These are phyloP conservation scores for Diaporthe capsici DNA, from an alignment of 2,329 filamentous ascomycete genomes.

Conservation along the genomic window DNA sequence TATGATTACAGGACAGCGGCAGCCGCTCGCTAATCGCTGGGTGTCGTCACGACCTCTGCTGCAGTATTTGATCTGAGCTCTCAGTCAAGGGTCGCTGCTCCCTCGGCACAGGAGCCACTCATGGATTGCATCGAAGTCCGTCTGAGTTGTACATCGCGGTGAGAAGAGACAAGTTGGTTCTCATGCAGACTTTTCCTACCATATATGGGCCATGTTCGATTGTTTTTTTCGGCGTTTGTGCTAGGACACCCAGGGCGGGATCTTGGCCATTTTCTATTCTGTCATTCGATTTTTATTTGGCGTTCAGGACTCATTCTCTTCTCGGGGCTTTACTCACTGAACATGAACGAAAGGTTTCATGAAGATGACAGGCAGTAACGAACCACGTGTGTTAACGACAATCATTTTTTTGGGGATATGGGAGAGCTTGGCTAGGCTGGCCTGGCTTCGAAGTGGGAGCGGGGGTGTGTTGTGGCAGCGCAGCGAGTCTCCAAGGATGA, in stretches of 20 bases:
- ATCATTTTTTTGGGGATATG: conserved; percentile 30
- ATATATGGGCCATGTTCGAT: conserved; percentile 31
- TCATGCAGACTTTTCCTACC: conserved; percentile 24
- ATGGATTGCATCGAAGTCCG: neutral
- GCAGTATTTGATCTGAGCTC: neutral
- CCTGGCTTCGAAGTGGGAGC: neutral
- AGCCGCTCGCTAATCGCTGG: neutral
- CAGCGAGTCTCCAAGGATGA: neutral
- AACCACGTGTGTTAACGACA: conserved; percentile 45
- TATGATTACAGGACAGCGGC: conserved; percentile 18
- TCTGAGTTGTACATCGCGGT: conserved; percentile 23
- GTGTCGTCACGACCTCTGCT: neutral
- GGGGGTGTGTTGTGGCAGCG: neutral
- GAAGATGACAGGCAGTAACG: conserved; percentile 45
- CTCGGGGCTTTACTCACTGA: conserved; percentile 35
- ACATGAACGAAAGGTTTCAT: conserved; percentile 44
- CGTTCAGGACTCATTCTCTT: conserved; percentile 38
- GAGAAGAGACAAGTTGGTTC: conserved; percentile 20
- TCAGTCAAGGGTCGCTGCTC: neutral
- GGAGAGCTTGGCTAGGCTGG: conserved; percentile 26
- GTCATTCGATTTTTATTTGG: conserved; percentile 22
- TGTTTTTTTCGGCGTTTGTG: conserved; percentile 16
- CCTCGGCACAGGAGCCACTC: neutral
- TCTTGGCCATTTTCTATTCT: conserved; percentile 15
- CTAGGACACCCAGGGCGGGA: conserved; percentile 13